Evolutionary conservation across 345 rosid species (phyloP).

Genomic region (Populus alba): DNA sequence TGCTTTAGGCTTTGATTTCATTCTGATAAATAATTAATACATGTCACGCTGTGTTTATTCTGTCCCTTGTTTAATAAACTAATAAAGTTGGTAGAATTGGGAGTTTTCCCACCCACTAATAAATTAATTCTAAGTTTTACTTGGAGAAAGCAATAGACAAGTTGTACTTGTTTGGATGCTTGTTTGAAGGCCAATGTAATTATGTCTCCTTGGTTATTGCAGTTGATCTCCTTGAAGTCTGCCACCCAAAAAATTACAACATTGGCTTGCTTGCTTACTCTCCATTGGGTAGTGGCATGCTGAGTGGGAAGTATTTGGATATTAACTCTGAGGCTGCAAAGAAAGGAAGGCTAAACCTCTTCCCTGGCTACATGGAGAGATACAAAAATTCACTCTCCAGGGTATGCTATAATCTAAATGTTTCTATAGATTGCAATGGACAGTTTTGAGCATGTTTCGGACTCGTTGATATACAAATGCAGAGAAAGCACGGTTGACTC

Average conservation of each 20-base stretch:
- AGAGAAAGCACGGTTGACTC: background rate
- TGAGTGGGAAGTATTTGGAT: conserved; percentile 73
- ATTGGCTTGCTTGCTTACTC: conserved; percentile 83
- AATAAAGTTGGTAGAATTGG: too few species aligned
- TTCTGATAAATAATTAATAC: too few species aligned
- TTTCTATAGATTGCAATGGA: background rate
- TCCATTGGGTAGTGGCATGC: conserved; percentile 72
- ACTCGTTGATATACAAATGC: background rate
- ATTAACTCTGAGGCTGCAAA: conserved; percentile 56
- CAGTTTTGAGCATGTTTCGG: background rate
- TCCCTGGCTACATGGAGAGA: conserved; percentile 91
- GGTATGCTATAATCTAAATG: conserved; percentile 37
- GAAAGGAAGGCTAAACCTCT: conserved; percentile 72
- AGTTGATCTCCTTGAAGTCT: conserved; percentile 91
- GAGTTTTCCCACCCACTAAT: too few species aligned
- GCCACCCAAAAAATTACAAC: conserved; percentile 82
- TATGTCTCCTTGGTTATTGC: conserved; percentile 20
- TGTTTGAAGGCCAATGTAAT: background rate
- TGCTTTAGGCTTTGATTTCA: too few species aligned
- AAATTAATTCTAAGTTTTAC: too few species aligned
- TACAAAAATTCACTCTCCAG: conserved; percentile 59
- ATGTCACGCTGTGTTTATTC: too few species aligned
- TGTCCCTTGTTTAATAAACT: too few species aligned
- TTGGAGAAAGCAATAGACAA: too few species aligned
- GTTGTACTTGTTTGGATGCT: background rate